Conservation (phyloP, 345 rosid genomes). For the Rhizophora mangle region DNA sequence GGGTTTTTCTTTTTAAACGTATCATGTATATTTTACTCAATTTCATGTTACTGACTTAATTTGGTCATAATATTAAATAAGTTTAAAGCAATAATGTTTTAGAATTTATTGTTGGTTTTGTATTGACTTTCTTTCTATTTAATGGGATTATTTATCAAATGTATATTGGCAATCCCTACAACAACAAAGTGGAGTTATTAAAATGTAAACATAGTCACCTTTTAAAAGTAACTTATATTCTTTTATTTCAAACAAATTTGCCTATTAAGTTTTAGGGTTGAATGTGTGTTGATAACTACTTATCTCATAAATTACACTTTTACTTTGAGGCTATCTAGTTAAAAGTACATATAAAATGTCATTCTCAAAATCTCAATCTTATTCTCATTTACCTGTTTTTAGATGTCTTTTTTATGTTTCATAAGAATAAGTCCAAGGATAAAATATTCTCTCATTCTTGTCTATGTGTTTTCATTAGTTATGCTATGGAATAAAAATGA, state of each 20-base stretch:
- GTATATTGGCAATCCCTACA: not conserved
- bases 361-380: not conserved
- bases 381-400: not conserved
- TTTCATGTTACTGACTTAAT: not conserved
- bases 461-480: not conserved
- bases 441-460: not conserved
- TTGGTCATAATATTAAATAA: not conserved
- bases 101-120: not conserved
- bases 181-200: not conserved
- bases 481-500: not conserved
- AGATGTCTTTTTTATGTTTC: not conserved
- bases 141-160: not conserved
- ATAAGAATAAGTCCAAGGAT: not conserved
- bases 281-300: not conserved
- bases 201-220: not conserved
- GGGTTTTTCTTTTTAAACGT: not conserved
- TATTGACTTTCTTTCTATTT: not conserved
- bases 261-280: not conserved
- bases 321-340: not conserved
- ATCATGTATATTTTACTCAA: not conserved
- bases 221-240: not conserved
- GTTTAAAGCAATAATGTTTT: not conserved
- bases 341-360: not conserved
- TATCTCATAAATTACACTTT: not conserved
- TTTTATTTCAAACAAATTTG: not conserved